A percentile compares a stretch with the other conserved stretches of the same genome.
Conservation (phyloP, 306 rosid genomes). For the Sicyos baderoa region DNA sequence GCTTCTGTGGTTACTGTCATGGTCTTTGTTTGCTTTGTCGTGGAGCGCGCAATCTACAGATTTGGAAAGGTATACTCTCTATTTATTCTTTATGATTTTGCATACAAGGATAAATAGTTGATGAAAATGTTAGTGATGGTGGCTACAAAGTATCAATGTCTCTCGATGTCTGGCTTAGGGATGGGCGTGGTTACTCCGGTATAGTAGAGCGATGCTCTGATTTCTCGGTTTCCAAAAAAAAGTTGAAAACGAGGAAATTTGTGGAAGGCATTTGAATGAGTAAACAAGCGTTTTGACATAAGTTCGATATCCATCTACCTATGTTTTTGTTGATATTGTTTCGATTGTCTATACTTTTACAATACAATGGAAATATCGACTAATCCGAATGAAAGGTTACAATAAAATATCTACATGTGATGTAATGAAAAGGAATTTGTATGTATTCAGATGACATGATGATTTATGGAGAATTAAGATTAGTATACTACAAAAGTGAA, state of each 20-base stretch:
- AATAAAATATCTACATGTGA: neutral
- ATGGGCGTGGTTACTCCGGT: no score
- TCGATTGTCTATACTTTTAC: neutral
- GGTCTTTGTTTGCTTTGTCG: constrained; percentile 75
- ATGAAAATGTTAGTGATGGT: no score
- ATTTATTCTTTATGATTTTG: no score
- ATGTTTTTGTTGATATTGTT: neutral
- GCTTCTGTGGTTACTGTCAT: constrained; percentile 81
- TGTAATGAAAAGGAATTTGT: neutral
- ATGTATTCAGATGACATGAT: neutral
- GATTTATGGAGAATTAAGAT: neutral
- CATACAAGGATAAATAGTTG: no score
- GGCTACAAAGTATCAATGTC: no score
- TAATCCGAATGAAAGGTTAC: neutral
- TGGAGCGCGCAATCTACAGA: constrained; percentile 70
- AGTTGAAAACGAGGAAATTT: neutral
- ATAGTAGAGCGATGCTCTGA: no score
- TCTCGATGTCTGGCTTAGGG: no score
- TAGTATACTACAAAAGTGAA: neutral
- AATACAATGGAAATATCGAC: neutral
- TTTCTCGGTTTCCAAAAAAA: no score
- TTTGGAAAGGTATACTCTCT: constrained; percentile 67
- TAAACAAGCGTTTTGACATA: neutral
- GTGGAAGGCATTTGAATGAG: neutral
- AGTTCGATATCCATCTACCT: neutral